Conservation (phyloP, 192 early-diverging fungal genomes). For the Gonapodya sp. region DNA sequence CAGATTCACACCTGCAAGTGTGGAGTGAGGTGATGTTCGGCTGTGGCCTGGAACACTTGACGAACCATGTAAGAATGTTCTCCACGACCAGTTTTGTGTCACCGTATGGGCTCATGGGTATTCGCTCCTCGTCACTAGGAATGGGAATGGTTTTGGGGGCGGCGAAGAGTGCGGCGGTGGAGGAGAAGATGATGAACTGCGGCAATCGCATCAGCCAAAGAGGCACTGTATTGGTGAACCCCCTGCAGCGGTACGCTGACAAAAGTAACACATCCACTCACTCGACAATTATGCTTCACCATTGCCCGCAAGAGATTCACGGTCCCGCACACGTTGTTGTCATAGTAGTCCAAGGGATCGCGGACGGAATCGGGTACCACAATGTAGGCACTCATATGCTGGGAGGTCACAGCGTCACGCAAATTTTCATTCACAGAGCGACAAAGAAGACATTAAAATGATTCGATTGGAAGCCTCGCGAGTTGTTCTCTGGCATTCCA, state of each 20-base stretch:
- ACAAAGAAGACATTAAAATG: background rate
- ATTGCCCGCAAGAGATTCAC: conserved; percentile 75
- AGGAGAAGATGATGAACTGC: conserved; percentile 84
- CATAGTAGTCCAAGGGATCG: conserved; percentile 82
- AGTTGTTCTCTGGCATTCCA: conserved; percentile 8
- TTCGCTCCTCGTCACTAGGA: conserved; percentile 51
- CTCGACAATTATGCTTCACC: conserved; percentile 66
- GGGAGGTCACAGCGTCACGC: too few relatives aligned
- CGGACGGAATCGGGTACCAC: conserved; percentile 71
- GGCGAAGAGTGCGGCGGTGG: conserved; percentile 87
- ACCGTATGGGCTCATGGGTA: conserved; percentile 82
- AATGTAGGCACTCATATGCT: conserved; percentile 86
- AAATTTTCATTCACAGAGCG: background rate
- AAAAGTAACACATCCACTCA: background rate
- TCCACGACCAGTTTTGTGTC: conserved; percentile 94
- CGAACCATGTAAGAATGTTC: conserved; percentile 68
- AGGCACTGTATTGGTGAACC: background rate
- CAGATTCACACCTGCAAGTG: conserved; percentile 28
- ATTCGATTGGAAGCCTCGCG: background rate
- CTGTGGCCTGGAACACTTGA: conserved; percentile 50
- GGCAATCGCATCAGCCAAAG: background rate
- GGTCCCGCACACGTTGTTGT: conserved; percentile 87
- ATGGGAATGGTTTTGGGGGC: conserved; percentile 62
- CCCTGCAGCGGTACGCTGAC: background rate
- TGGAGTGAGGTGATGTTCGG: conserved; percentile 38